Evolutionary conservation across 2,329 filamentous ascomycete species (phyloP).

Genomic region (Alternaria arborescens): DNA sequence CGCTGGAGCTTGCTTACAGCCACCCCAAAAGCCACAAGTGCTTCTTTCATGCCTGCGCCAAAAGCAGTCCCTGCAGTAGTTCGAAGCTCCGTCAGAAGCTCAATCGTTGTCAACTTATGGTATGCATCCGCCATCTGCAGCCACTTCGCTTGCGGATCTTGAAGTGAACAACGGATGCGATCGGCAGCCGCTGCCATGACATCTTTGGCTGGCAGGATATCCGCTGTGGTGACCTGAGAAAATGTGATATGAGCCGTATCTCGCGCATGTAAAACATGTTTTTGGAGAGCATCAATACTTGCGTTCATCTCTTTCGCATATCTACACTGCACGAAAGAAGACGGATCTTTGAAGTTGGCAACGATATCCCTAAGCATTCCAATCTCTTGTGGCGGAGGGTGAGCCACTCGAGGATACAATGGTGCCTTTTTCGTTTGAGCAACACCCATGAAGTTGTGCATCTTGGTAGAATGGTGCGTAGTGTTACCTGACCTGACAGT

Average conservation of each 20-base stretch:
- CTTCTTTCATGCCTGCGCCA: conserved; percentile 49
- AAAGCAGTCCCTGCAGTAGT: conserved; percentile 44
- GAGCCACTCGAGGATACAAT: neutral
- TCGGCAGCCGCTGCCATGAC: conserved; percentile 19
- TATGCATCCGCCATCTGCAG: conserved; percentile 55
- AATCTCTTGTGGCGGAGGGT: conserved; percentile 4
- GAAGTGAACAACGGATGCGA: conserved; percentile 16
- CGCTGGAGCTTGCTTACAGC: conserved; percentile 58
- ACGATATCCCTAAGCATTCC: conserved; percentile 26
- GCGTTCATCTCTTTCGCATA: conserved; percentile 52
- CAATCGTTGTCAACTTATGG: conserved; percentile 56
- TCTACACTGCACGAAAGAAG: conserved; percentile 45
- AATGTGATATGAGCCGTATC: conserved; percentile 1
- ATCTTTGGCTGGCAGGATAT: conserved; percentile 27
- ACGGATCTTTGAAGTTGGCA: conserved; percentile 28
- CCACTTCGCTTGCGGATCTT: conserved; percentile 52
- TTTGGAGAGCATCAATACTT: conserved; percentile 47
- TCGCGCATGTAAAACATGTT: conserved; percentile 1
- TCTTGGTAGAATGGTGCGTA: neutral
- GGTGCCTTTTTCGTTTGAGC: neutral
- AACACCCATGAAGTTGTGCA: neutral
- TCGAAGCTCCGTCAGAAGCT: conserved; percentile 60
- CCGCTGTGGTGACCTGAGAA: conserved; percentile 4
- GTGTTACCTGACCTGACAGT: neutral
- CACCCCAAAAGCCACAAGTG: conserved; percentile 56